Evolutionary conservation across 1,284 basidiomycete genomes (phyloP).

Genomic region (Cryptococcus amylolentus): DNA sequence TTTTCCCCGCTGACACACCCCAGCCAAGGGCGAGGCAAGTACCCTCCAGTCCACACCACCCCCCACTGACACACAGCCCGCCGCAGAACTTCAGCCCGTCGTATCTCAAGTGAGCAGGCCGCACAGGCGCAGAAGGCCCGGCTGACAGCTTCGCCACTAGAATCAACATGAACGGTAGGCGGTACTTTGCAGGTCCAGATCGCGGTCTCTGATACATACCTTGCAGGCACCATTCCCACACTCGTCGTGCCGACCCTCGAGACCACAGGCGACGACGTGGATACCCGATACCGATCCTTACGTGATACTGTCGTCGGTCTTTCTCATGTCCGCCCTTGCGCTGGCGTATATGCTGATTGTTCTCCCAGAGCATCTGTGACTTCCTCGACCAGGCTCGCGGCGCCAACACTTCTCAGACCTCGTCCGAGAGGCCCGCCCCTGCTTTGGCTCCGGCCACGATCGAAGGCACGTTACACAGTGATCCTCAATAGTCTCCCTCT

Average conservation of each 20-base stretch:
- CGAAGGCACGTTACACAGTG: conserved; percentile 53
- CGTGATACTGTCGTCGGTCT: conserved; percentile 65
- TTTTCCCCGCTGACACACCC: background rate
- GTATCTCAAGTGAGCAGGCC: conserved; percentile 45
- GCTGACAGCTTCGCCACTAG: conserved; percentile 54
- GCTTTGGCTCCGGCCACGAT: conserved; percentile 75
- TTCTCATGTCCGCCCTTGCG: background rate
- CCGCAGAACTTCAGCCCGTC: conserved; percentile 49
- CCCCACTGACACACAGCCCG: background rate
- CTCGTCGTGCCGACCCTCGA: conserved; percentile 75
- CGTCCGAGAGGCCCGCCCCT: conserved; percentile 63
- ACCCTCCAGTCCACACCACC: background rate
- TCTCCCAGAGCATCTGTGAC: conserved; percentile 63
- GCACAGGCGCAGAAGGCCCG: background rate
- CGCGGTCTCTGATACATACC: background rate
- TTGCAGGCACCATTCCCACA: conserved; percentile 71
- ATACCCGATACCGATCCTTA: conserved; percentile 75
- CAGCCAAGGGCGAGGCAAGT: conserved; percentile 49
- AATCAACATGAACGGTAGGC: conserved; percentile 68
- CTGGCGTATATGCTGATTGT: background rate
- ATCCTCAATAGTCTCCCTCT: background rate
- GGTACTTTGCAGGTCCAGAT: background rate
- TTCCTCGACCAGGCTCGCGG: conserved; percentile 79
- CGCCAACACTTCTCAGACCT: conserved; percentile 61
- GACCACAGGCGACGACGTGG: conserved; percentile 65